Evolutionary conservation across 805 yeast genomes (phyloP), one percentile per base, ranked within the genome.

Genomic region (Komagataella pastoris): DNA sequence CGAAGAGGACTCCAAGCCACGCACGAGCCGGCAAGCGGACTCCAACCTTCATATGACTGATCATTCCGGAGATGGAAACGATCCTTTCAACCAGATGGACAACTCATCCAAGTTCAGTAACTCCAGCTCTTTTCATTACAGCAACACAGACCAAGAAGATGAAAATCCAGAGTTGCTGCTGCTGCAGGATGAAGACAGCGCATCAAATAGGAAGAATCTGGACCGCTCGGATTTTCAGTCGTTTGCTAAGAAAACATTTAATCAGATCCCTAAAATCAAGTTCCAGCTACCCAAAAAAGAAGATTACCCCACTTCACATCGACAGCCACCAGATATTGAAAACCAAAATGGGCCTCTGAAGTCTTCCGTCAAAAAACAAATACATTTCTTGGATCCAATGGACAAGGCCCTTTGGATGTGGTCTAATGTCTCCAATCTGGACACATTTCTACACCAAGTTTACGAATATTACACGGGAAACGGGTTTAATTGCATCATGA

Each of bases 361-460:
- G 60, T 50, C 59, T 56, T 40, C 54, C 63, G 36, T 56, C 65
- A 47, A 60, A 59, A 23, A 58, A 60, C 45, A 53, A 74, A 6
- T 75, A 76, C 6, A 69, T 74, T 1, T 60, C 81, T 24, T 77
- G 80, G 50, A 30, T 30, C 79, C 86, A 1, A 71, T 72, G 54
- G 97, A 90, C 61, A 70, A 88, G 49, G 96, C 98, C 0, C 70
- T 86, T 17, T 93, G 97, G 88, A 76, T 88, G 54, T 93, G 99
- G 98, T 96, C 98, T 1, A 93, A 93, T 60, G 88, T 93, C 21
- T 88, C 86, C 57, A 93, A 93, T 64, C 74, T 93, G 64, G 99
- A 93, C 67, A 76, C 80, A 48, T 93, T 91, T 59, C 70, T 93
- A 17, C 80, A 80, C 51, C 95, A 91, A 58, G 77, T 90, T 8